These are phyloP conservation scores for Melastoma candidum DNA, from an alignment of 441 rosid genomes.

Conservation along the genomic window DNA sequence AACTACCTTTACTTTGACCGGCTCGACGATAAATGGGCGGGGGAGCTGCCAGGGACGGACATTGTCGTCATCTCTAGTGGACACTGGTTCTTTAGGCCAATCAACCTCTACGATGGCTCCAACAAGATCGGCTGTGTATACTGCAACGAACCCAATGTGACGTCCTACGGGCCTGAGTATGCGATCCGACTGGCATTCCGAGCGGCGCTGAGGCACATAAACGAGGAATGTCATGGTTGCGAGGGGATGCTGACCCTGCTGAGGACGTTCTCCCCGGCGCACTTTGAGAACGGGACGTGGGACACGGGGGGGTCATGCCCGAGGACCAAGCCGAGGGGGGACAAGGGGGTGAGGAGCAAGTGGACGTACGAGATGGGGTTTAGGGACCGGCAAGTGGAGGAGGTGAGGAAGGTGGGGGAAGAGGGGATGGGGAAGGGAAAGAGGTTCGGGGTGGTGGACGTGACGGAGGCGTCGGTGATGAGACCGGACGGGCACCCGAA, in stretches of 20 bases:
- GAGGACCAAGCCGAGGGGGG: conserved; percentile 39
- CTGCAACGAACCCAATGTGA: conserved; percentile 42
- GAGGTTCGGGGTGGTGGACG: conserved; percentile 42
- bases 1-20: conserved; percentile 37
- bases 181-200: conserved; percentile 39
- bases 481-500: conserved; percentile 85
- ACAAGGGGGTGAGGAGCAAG: conserved; percentile 14
- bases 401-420: conserved; percentile 24
- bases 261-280: conserved; percentile 81
- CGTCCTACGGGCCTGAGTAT: conserved; percentile 23
- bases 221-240: conserved; percentile 20
- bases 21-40: conserved; percentile 45
- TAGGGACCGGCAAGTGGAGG: conserved; percentile 39
- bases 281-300: conserved; percentile 81
- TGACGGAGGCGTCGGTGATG: conserved; percentile 62
- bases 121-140: conserved; percentile 49
- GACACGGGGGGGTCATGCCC: conserved; percentile 61
- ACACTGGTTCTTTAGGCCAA: conserved; percentile 75
- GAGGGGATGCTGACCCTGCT: conserved; percentile 25
- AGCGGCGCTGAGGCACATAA: conserved; percentile 32
- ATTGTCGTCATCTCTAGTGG: conserved; percentile 55
- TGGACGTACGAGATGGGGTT: conserved; percentile 32
- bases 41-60: conserved; percentile 33
- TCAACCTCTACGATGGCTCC: conserved; percentile 34
- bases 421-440: conserved; percentile 19